phyloP scores from a whole-genome alignment of 2,329 filamentous ascomycete species.

The Penicillium sp. region DNA sequence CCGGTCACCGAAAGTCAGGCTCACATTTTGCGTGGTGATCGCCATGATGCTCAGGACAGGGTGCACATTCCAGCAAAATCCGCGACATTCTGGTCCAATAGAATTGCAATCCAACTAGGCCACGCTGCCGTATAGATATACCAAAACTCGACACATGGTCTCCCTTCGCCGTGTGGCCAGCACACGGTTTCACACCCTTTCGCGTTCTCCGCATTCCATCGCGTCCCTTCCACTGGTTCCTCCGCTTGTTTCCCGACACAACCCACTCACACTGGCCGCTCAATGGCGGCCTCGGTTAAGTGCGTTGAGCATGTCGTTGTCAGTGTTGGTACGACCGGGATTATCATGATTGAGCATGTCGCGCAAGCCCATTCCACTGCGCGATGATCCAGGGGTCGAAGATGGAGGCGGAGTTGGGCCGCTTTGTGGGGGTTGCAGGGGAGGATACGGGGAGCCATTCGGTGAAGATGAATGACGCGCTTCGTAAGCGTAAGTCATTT shows the following conservation, averaged over 20 bases:
- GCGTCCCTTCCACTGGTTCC: conserved; percentile 6
- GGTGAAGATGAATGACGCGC: conserved; percentile 40
- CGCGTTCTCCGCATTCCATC: conserved; percentile 9
- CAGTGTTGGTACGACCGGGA: conserved; percentile 41
- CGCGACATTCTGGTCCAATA: conserved; percentile 3
- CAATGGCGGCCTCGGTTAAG: conserved; percentile 39
- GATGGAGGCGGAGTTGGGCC: conserved; percentile 38
- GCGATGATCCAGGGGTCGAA: conserved; percentile 31
- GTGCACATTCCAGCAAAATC: conserved; percentile 4
- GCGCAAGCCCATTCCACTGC: conserved; percentile 44
- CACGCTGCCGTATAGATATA: conserved; percentile 8
- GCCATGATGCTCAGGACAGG: not conserved
- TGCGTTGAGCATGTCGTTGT: conserved; percentile 48
- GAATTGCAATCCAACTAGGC: conserved; percentile 11
- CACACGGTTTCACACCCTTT: conserved; percentile 18
- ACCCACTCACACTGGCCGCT: conserved; percentile 6
- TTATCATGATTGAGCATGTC: conserved; percentile 45
- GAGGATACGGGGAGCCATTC: conserved; percentile 38
- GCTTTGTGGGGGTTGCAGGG: conserved; percentile 31
- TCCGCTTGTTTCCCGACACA: not conserved
- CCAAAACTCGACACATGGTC: conserved; percentile 16
- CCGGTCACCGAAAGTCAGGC: not conserved
- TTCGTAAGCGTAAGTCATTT: conserved; percentile 42
- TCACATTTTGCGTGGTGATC: not conserved
- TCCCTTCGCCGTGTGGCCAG: conserved; percentile 21